Base-by-base conservation (phyloP, 164 flowering plant genomes). In the Pachysandra terminalis region DNA sequence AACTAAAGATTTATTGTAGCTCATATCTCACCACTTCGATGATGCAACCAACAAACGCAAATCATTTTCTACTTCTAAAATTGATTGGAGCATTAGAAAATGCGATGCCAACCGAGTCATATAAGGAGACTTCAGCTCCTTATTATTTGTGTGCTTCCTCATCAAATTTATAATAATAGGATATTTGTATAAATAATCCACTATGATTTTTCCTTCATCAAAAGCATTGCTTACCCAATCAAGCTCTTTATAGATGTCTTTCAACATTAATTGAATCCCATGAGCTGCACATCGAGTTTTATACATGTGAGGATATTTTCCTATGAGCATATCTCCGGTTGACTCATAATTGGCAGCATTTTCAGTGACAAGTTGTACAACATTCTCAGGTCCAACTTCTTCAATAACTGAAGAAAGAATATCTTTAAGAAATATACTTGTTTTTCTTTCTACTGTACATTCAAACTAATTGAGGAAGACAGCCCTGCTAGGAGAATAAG, bases 401-500 rank as follows among this genome's bases (percentile, higher is more conserved):
- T n/a, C n/a, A n/a, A n/a, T n/a, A n/a, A n/a, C n/a, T n/a, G n/a
- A n/a, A n/a, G n/a, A n/a, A n/a, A n/a, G n/a, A n/a, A n/a, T n/a
- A n/a, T n/a, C n/a, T n/a, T n/a, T n/a, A n/a, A n/a, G n/a, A n/a
- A n/a, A n/a, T n/a, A n/a, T n/a, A n/a, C n/a, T n/a, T n/a, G n/a
- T n/a, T 69, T 51, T 71, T 69, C 68, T 71, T 61, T 40, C 64
- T 53, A 9, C 65, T 37, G 75, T 61, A 23, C 26, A 2, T 32
- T 61, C 55, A 0, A 56, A 41, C 14, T 61, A 52, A 58, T 68
- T 64, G 62, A 75, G 13, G 62, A 62, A 71, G 24, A 71, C 69
- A 7, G 63, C 61, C 9, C 78, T n/a, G n/a, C 62, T 66, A 8
- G 72, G 74, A 48, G 68, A 66, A 64, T 71, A 67, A 24, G 74